phyloP scores from a whole-genome alignment of 1,284 basidiomycete genomes.

The Trichosporon sp. region DNA sequence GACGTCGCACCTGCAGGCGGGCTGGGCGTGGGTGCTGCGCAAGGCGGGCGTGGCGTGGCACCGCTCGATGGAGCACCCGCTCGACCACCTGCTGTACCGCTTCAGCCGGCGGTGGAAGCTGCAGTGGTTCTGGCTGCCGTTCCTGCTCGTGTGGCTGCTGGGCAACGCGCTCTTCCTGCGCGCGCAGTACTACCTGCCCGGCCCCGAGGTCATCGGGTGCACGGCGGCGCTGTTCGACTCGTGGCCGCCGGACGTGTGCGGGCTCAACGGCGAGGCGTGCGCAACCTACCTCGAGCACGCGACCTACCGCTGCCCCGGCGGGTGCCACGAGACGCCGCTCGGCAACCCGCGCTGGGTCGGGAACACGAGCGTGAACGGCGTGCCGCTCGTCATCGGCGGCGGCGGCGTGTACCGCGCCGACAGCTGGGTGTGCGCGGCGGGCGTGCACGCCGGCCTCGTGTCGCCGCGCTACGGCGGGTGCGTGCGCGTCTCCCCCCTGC shows the following conservation, averaged over 20 bases:
- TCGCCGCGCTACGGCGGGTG: constrained; percentile 36
- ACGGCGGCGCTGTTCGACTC: constrained; percentile 32
- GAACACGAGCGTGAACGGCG: constrained; percentile 25
- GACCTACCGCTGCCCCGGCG: constrained; percentile 39
- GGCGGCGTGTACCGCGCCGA: constrained; percentile 38
- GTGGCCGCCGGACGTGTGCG: constrained; percentile 45
- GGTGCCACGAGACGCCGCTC: constrained; percentile 31
- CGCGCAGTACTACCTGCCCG: constrained; percentile 36
- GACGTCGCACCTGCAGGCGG: neutral
- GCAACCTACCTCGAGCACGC: constrained; percentile 18
- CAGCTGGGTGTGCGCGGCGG: constrained; percentile 44
- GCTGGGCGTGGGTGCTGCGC: neutral
- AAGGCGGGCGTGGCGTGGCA: neutral
- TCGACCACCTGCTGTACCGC: constrained; percentile 10
- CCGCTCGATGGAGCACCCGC: neutral
- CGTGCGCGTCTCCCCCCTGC: constrained; percentile 26
- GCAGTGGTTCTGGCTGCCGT: constrained; percentile 20
- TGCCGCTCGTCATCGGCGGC: constrained; percentile 41
- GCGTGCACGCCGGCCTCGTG: constrained; percentile 33
- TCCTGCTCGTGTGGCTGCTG: constrained; percentile 31
- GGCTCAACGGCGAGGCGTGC: constrained; percentile 33
- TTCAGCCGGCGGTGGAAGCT: neutral
- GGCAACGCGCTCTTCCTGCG: constrained; percentile 36
- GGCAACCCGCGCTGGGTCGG: constrained; percentile 45
- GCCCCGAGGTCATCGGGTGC: constrained; percentile 30